Percentiles rank a stretch among this genome's conserved stretches.
Evolutionary conservation across 805 yeast species (phyloP).

Genomic region (Gaillardinia entomophila): DNA sequence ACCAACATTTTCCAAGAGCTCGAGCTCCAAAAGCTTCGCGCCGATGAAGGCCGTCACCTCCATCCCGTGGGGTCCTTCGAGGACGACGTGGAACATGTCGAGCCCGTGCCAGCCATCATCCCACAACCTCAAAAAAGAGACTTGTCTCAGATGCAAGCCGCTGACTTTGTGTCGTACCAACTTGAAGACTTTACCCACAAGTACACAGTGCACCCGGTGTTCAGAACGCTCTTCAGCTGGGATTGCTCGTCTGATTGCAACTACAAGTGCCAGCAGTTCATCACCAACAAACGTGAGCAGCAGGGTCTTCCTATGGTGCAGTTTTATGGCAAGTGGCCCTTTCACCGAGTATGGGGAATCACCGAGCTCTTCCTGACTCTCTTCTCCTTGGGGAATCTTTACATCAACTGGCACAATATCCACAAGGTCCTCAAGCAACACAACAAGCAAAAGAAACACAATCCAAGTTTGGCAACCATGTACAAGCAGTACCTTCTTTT

Average conservation of each 20-base stretch:
- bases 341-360: conserved; percentile 27
- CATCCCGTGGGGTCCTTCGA: not conserved
- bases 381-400: conserved; percentile 32
- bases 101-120: conserved; percentile 3
- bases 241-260: conserved; percentile 30
- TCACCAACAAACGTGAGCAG: conserved; percentile 17
- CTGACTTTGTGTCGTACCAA: not conserved
- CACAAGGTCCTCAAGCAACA: conserved; percentile 20
- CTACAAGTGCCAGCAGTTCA: conserved; percentile 34
- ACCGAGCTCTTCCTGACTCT: conserved; percentile 31
- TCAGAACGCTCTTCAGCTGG: conserved; percentile 22
- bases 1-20: conserved; percentile 8
- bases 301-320: conserved; percentile 26
- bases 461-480: conserved; percentile 15
- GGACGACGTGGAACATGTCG: conserved; percentile 1
- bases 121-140: not conserved
- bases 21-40: conserved; percentile 5
- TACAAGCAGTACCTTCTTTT: conserved; percentile 24
- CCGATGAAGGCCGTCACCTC: conserved; percentile 2
- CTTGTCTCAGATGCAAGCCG: not conserved
- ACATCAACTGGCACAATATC: conserved; percentile 24
- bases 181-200: conserved; percentile 5
- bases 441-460: conserved; percentile 11
- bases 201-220: conserved; percentile 10
- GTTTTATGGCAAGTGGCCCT: conserved; percentile 42